Conservation (phyloP, 495 filamentous ascomycete species). For the Mytilinidion resinicola region DNA sequence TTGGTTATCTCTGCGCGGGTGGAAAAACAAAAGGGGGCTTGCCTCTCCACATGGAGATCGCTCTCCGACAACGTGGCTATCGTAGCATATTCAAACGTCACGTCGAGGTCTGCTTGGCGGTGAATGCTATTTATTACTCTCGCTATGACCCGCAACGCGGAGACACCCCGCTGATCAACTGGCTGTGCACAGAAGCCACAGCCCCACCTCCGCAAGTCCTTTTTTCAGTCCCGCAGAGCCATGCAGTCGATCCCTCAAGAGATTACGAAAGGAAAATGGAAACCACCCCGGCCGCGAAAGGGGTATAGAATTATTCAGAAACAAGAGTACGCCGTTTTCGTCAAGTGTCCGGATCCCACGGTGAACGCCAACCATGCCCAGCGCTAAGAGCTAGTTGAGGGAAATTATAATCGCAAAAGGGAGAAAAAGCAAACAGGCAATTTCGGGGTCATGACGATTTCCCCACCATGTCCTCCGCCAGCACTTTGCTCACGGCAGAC, state of each 20-base stretch:
- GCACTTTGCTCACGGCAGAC: slow-evolving; percentile 12
- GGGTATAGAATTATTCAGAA: slow-evolving; percentile 19
- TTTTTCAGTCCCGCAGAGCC: neutral
- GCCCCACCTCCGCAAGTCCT: neutral
- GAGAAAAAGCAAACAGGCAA: slow-evolving; percentile 3
- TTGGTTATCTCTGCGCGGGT: neutral
- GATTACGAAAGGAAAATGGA: neutral
- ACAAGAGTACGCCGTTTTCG: slow-evolving; percentile 19
- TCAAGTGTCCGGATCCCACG: slow-evolving; percentile 5
- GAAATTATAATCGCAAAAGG: neutral
- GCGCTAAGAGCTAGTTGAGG: slow-evolving; percentile 8
- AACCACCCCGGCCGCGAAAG: slow-evolving; percentile 3
- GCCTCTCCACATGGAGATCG: neutral
- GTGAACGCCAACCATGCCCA: slow-evolving; percentile 16
- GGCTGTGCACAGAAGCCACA: too few relatives aligned
- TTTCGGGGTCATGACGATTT: slow-evolving; percentile 1
- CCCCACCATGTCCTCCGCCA: slow-evolving; percentile 5
- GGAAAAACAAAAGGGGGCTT: neutral
- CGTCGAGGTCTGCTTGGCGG: neutral
- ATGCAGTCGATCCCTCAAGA: neutral
- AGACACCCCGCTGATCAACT: too few relatives aligned
- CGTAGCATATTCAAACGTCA: neutral
- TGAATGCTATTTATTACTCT: too few relatives aligned
- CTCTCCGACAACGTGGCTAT: neutral
- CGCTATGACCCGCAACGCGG: too few relatives aligned